phyloP scores from a whole-genome alignment of 257 asterid species.

The Fraxinus pennsylvanica region DNA sequence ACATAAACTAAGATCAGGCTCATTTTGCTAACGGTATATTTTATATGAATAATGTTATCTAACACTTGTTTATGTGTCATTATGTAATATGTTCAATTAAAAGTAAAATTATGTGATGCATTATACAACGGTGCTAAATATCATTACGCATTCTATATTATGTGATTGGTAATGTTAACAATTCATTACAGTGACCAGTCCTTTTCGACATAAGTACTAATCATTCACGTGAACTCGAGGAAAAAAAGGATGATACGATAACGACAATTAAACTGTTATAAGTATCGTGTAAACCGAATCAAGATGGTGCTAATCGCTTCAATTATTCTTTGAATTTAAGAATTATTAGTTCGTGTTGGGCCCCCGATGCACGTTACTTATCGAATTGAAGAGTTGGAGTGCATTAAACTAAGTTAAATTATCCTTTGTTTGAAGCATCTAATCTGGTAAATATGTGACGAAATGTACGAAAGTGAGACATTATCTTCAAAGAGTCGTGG shows the following conservation, averaged over 20 bases:
- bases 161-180: no score
- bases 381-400: conserved; percentile 12
- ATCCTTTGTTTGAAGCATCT: conserved; percentile 18
- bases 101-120: no score
- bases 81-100: no score
- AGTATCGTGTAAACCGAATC: neutral
- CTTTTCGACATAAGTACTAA: neutral
- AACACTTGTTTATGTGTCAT: no score
- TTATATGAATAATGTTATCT: no score
- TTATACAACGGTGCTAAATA: no score
- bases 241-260: neutral
- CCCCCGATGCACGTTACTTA: conserved; percentile 28
- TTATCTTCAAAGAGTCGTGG: conserved; percentile 24
- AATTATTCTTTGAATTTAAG: neutral
- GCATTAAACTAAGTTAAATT: conserved; percentile 17
- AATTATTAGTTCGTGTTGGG: neutral
- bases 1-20: no score
- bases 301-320: neutral
- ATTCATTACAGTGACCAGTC: no score
- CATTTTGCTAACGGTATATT: no score
- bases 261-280: neutral
- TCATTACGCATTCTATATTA: no score
- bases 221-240: neutral
- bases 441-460: conserved; percentile 3
- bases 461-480: conserved; percentile 30